Percentiles rank a stretch among this genome's conserved stretches.
phyloP scores from a whole-genome alignment of 768 basidiomycete genomes.

The Floccularia luteovirens region DNA sequence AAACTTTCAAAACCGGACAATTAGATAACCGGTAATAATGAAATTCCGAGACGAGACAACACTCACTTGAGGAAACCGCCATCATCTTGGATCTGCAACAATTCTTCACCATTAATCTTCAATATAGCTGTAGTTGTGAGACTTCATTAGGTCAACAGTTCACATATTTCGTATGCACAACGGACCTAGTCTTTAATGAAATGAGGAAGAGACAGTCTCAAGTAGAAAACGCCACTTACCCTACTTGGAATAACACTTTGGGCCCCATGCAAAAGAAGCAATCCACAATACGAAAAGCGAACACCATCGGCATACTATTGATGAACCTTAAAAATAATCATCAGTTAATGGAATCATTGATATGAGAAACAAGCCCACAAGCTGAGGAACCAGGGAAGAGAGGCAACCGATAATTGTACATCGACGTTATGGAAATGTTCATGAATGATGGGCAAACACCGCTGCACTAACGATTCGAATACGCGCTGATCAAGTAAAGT shows the following conservation, averaged over 20 bases:
- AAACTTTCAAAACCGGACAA: slow-evolving; percentile 37
- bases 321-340: slow-evolving; percentile 50
- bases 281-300: slow-evolving; percentile 95
- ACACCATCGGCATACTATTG: slow-evolving; percentile 95
- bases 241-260: slow-evolving; percentile 97
- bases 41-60: not conserved
- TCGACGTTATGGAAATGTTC: slow-evolving; percentile 89
- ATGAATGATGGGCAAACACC: slow-evolving; percentile 87
- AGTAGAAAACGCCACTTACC: slow-evolving; percentile 41
- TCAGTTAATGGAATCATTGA: not conserved
- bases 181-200: slow-evolving; percentile 45
- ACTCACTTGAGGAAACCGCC: slow-evolving; percentile 90
- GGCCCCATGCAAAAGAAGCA: slow-evolving; percentile 99
- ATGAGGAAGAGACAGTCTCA: slow-evolving; percentile 7
- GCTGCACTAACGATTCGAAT: slow-evolving; percentile 88
- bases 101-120: slow-evolving; percentile 92
- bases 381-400: slow-evolving; percentile 96
- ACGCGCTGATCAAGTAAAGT: slow-evolving; percentile 98
- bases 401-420: slow-evolving; percentile 95
- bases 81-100: slow-evolving; percentile 92
- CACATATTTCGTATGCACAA: slow-evolving; percentile 7
- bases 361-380: slow-evolving; percentile 46
- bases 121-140: slow-evolving; percentile 61
- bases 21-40: not conserved
- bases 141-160: not conserved